A percentile compares a stretch with the other conserved stretches of the same genome.
phyloP scores from a whole-genome alignment of 805 yeast species.

The Hanseniaspora guilliermondii region DNA sequence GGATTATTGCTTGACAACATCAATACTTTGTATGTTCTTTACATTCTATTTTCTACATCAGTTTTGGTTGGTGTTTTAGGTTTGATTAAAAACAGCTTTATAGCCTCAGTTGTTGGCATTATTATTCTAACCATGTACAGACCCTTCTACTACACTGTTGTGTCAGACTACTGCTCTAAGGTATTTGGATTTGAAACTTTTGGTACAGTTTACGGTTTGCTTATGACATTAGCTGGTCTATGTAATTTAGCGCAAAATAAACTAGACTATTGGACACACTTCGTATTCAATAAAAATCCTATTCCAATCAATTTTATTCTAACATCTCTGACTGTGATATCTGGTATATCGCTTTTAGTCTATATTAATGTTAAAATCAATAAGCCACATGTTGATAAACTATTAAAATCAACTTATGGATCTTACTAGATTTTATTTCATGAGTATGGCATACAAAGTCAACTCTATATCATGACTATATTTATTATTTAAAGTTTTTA shows the following conservation, averaged over 20 bases:
- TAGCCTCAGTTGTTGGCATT: constrained; percentile 56
- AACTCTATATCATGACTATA: too few species aligned
- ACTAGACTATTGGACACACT: constrained; percentile 61
- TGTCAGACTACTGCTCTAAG: constrained; percentile 82
- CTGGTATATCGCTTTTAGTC: constrained; percentile 6
- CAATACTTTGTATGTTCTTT: constrained; percentile 46
- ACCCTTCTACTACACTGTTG: constrained; percentile 86
- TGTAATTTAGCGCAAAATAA: constrained; percentile 60
- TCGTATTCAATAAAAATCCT: constrained; percentile 59
- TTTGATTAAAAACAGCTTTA: constrained; percentile 33
- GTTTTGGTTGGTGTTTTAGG: constrained; percentile 61
- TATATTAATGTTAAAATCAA: constrained; percentile 3
- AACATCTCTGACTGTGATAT: constrained; percentile 39
- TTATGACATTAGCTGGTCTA: constrained; percentile 73
- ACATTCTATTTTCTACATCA: constrained; percentile 42
- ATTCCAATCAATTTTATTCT: constrained; percentile 57
- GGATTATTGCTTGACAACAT: constrained; percentile 68
- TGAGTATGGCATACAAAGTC: neutral
- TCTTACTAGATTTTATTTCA: neutral
- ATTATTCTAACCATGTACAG: constrained; percentile 64
- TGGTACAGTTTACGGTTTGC: constrained; percentile 80
- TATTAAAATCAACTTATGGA: constrained; percentile 1
- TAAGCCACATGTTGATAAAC: neutral
- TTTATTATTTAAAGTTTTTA: too few species aligned
- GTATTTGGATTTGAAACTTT: constrained; percentile 87